phyloP scores from a whole-genome alignment of 345 rosid species.

The Linum trigynum region DNA sequence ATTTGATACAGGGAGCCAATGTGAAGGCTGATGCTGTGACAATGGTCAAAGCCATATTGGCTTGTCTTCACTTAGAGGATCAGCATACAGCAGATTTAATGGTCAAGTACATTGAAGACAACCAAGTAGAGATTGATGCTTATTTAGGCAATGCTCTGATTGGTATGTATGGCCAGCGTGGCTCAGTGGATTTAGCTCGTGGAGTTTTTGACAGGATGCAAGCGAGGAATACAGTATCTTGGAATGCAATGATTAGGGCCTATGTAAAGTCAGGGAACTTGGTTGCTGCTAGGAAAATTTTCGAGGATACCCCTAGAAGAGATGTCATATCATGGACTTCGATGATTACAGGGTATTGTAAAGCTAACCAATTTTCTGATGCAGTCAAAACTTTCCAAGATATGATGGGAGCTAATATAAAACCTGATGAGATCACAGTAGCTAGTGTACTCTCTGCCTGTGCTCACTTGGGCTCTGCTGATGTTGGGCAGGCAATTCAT shows the following conservation, averaged over 20 bases:
- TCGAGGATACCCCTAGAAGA: conserved; percentile 9
- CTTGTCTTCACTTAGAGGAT: conserved; percentile 27
- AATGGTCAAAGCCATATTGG: conserved; percentile 47
- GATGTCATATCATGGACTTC: conserved; percentile 21
- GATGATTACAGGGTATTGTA: conserved; percentile 15
- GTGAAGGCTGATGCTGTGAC: conserved; percentile 50
- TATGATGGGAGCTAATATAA: conserved; percentile 15
- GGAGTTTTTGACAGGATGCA: conserved; percentile 35
- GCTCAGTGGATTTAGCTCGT: conserved; percentile 35
- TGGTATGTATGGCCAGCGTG: conserved; percentile 48
- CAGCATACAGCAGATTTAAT: conserved; percentile 22
- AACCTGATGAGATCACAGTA: conserved; percentile 18
- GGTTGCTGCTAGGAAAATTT: conserved; percentile 27
- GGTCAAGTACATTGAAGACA: conserved; percentile 33
- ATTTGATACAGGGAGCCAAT: conserved; percentile 33
- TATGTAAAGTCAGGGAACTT: conserved; percentile 30
- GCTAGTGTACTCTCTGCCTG: conserved; percentile 19
- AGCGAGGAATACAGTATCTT: conserved; percentile 39
- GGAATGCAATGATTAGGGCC: conserved; percentile 46
- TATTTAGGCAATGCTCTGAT: conserved; percentile 54
- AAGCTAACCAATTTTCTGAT: conserved; percentile 13
- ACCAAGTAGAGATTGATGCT: conserved; percentile 40
- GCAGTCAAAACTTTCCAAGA: conserved; percentile 17
- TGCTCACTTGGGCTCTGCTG: conserved; percentile 14
- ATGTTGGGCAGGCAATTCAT: conserved; percentile 15